phyloP scores from a whole-genome alignment of 2,329 filamentous ascomycete genomes.

The Ascochyta viciae-villosae region DNA sequence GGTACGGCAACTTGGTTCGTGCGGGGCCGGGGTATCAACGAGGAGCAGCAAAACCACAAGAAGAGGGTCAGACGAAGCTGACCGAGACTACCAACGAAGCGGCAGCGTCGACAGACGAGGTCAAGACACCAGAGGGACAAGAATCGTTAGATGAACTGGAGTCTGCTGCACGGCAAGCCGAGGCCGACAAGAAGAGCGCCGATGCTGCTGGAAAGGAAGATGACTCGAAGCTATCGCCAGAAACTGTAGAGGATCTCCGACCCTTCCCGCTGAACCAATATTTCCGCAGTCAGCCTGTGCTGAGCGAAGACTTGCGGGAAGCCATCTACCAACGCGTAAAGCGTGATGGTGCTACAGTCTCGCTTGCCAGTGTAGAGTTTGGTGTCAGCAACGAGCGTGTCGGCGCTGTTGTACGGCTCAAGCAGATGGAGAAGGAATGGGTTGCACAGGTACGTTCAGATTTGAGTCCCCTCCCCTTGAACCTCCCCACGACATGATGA shows the following conservation, averaged over 20 bases:
- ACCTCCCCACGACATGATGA: slow-evolving; percentile 64
- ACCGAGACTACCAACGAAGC: slow-evolving; percentile 31
- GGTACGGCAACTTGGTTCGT: slow-evolving; percentile 56
- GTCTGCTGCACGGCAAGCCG: slow-evolving; percentile 28
- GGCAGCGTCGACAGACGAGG: slow-evolving; percentile 25
- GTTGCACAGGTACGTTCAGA: slow-evolving; percentile 70
- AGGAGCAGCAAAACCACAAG: slow-evolving; percentile 22
- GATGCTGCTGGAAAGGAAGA: slow-evolving; percentile 14
- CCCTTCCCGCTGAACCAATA: slow-evolving; percentile 78
- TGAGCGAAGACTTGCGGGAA: slow-evolving; percentile 76
- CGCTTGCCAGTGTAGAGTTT: slow-evolving; percentile 77
- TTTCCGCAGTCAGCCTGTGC: slow-evolving; percentile 75
- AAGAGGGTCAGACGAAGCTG: slow-evolving; percentile 23
- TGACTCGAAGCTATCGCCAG: slow-evolving; percentile 36
- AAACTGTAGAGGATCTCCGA: slow-evolving; percentile 43
- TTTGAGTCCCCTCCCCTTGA: neutral
- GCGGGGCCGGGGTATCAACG: slow-evolving; percentile 33
- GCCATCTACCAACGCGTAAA: slow-evolving; percentile 76
- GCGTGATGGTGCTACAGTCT: slow-evolving; percentile 67
- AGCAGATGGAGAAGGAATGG: slow-evolving; percentile 85
- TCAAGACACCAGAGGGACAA: slow-evolving; percentile 39
- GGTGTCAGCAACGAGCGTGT: slow-evolving; percentile 84
- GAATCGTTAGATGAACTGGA: slow-evolving; percentile 41
- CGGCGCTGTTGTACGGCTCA: slow-evolving; percentile 83
- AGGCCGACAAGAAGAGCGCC: slow-evolving; percentile 27